These are phyloP conservation scores for Lepidium didymum DNA, from an alignment of 345 rosid genomes.

Conservation along the genomic window DNA sequence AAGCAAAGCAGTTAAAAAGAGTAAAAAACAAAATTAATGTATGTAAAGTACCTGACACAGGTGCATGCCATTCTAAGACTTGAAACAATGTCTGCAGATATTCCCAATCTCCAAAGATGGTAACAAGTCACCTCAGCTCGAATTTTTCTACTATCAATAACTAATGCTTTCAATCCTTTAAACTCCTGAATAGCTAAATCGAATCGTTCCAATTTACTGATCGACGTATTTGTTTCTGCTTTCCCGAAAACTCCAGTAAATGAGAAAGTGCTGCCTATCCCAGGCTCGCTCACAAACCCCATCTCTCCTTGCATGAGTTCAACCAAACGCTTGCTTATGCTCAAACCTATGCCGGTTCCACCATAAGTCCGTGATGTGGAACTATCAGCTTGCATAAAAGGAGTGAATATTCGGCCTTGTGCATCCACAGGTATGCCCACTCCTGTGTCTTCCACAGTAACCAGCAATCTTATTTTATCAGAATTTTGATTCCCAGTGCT, in stretches of 20 bases:
- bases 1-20: not conserved
- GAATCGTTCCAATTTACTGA: slow-evolving; percentile 38
- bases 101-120: slow-evolving; percentile 68
- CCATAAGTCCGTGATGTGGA: slow-evolving; percentile 95
- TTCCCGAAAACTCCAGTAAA: slow-evolving; percentile 62
- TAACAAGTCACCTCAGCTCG: slow-evolving; percentile 78
- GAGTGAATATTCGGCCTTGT: slow-evolving; percentile 77
- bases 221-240: slow-evolving; percentile 37
- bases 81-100: slow-evolving; percentile 39
- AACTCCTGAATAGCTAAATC: slow-evolving; percentile 45
- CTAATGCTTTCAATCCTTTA: slow-evolving; percentile 56
- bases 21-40: not conserved
- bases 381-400: slow-evolving; percentile 97
- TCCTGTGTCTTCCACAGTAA: slow-evolving; percentile 93
- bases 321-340: slow-evolving; percentile 85
- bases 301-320: slow-evolving; percentile 94
- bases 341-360: slow-evolving; percentile 94
- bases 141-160: slow-evolving; percentile 62
- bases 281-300: slow-evolving; percentile 74
- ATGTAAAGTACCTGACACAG: slow-evolving; percentile 25
- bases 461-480: slow-evolving; percentile 49
- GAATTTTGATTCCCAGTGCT: slow-evolving; percentile 26
- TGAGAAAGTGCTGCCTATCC: slow-evolving; percentile 77
- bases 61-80: slow-evolving; percentile 40
- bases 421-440: slow-evolving; percentile 78